phyloP scores from a whole-genome alignment of 768 basidiomycete species.

The Naganishia onofrii region DNA sequence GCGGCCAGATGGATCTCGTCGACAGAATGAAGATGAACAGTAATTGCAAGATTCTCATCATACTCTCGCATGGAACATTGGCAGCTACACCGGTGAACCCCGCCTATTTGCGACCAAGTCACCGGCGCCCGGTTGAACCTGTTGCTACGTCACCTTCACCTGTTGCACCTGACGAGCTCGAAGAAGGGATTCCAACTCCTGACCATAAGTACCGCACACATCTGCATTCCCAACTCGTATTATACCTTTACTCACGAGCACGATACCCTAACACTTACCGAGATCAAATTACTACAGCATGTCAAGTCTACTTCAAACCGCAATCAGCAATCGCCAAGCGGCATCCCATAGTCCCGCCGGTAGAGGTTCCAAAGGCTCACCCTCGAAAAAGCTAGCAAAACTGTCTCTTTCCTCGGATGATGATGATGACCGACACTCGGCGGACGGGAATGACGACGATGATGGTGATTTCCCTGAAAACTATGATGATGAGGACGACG shows the following conservation, averaged over 20 bases:
- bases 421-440: slow-evolving; percentile 13
- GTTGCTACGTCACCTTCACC: too few relatives aligned
- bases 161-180: too few relatives aligned
- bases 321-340: slow-evolving; percentile 48
- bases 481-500: slow-evolving; percentile 34
- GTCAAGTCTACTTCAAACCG: slow-evolving; percentile 49
- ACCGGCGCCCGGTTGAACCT: too few relatives aligned
- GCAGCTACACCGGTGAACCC: background rate
- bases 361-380: background rate
- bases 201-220: too few relatives aligned
- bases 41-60: too few relatives aligned
- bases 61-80: background rate
- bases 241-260: too few relatives aligned
- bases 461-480: slow-evolving; percentile 27
- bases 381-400: slow-evolving; percentile 8
- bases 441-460: slow-evolving; percentile 30
- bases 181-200: too few relatives aligned
- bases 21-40: too few relatives aligned
- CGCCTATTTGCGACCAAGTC: background rate
- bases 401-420: slow-evolving; percentile 15
- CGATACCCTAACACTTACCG: too few relatives aligned
- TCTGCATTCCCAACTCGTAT: too few relatives aligned
- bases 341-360: slow-evolving; percentile 26
- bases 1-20: background rate
- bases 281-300: slow-evolving; percentile 23